These are phyloP conservation scores for Ceratocystis eucalypticola DNA, from an alignment of 2,329 filamentous ascomycete species.

Conservation along the genomic window DNA sequence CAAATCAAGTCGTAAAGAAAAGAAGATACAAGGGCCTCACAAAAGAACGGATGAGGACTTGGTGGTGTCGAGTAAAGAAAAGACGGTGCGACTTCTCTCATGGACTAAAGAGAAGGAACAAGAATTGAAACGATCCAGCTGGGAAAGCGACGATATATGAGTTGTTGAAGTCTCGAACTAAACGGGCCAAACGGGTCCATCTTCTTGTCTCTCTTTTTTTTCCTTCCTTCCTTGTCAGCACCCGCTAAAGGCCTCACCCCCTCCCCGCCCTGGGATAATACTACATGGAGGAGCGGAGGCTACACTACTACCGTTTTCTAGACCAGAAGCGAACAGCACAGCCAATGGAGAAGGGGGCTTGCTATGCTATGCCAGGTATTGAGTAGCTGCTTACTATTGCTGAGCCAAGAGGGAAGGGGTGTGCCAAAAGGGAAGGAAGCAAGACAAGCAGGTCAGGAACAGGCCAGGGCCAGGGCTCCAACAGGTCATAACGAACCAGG, in stretches of 20 bases:
- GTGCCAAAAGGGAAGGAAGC: too few relatives aligned
- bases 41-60: constrained; percentile 1
- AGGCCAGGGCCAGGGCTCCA: not conserved
- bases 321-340: too few relatives aligned
- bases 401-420: too few relatives aligned
- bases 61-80: constrained; percentile 4
- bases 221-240: not conserved
- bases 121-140: not conserved
- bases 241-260: not conserved
- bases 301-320: not conserved
- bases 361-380: too few relatives aligned
- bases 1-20: constrained; percentile 6
- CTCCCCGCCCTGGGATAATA: not conserved
- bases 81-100: not conserved
- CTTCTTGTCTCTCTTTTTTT: not conserved
- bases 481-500: not conserved
- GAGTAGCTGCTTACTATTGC: too few relatives aligned
- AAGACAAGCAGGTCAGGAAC: too few relatives aligned
- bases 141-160: constrained; percentile 13
- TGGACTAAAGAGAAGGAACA: constrained; percentile 1
- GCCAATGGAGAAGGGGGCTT: too few relatives aligned
- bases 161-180: constrained; percentile 4
- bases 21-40: constrained; percentile 1
- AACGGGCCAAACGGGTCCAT: not conserved
- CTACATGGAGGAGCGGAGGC: not conserved